Evolutionary conservation across 441 rosid genomes (phyloP).

Genomic region (Populus hybrid): DNA sequence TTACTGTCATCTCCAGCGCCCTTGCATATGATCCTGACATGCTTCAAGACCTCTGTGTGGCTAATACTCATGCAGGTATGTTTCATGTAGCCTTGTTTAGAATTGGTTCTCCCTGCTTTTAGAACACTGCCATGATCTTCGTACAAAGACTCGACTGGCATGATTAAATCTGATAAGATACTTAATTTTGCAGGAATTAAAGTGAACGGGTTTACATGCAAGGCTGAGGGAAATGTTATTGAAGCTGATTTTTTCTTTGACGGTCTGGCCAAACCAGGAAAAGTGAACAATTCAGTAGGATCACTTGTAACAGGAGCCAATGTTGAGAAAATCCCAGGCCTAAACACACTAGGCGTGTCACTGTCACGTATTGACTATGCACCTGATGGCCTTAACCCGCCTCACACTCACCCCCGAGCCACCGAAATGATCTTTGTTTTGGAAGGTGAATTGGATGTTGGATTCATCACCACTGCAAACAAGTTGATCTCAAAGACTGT

Average conservation of each 20-base stretch:
- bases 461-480: slow-evolving; percentile 76
- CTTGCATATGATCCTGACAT: slow-evolving; percentile 64
- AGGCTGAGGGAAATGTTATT: slow-evolving; percentile 47
- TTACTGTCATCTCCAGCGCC: slow-evolving; percentile 25
- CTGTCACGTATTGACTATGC: slow-evolving; percentile 66
- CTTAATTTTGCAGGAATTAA: slow-evolving; percentile 31
- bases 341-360: slow-evolving; percentile 83
- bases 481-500: slow-evolving; percentile 53
- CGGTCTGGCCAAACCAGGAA: slow-evolving; percentile 57
- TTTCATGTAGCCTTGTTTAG: background rate
- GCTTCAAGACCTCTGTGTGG: slow-evolving; percentile 86
- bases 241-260: slow-evolving; percentile 71
- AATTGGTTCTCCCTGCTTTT: background rate
- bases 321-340: slow-evolving; percentile 84
- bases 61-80: slow-evolving; percentile 55
- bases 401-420: slow-evolving; percentile 94
- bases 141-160: background rate
- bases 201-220: slow-evolving; percentile 85
- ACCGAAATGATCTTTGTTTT: slow-evolving; percentile 72
- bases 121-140: background rate
- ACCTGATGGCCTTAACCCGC: slow-evolving; percentile 77
- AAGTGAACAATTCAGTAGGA: slow-evolving; percentile 55
- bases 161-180: too few species aligned
- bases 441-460: slow-evolving; percentile 77
- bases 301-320: slow-evolving; percentile 66